Percentiles rank a stretch among this genome's conserved stretches.
phyloP scores from a whole-genome alignment of 176 grass and related monocot species.

The Carex littledalei region DNA sequence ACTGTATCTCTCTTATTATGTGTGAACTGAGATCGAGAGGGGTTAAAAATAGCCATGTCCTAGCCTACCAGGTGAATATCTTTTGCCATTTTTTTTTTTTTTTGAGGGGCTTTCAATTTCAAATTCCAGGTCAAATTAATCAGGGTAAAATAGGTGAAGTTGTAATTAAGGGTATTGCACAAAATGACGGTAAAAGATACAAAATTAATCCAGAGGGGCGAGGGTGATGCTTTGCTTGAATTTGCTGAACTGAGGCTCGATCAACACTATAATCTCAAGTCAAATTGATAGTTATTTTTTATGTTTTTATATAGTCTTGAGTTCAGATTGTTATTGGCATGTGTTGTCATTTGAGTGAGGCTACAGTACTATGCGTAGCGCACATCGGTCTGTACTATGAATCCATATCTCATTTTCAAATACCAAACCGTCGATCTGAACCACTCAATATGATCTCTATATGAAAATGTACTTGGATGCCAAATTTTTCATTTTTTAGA shows the following conservation, averaged over 20 bases:
- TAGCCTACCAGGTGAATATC: slow-evolving; percentile 85
- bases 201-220: neutral
- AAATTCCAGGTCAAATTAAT: neutral
- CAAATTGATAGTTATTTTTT: neutral
- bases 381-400: too few relatives aligned
- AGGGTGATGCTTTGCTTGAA: neutral
- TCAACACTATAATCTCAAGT: neutral
- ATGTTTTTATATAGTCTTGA: neutral
- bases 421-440: too few relatives aligned
- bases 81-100: neutral
- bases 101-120: neutral
- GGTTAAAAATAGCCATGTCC: slow-evolving; percentile 60
- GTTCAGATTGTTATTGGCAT: neutral
- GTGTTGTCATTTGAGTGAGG: too few relatives aligned
- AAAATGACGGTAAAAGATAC: neutral
- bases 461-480: too few relatives aligned
- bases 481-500: too few relatives aligned
- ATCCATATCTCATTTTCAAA: too few relatives aligned
- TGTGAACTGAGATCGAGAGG: slow-evolving; percentile 80
- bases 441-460: too few relatives aligned
- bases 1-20: slow-evolving; percentile 93
- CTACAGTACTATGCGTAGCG: too few relatives aligned
- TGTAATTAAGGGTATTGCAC: neutral
- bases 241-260: neutral
- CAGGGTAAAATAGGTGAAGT: too few relatives aligned